Evolutionary conservation across 179 eudicot genomes (phyloP).

Genomic region (Silene vulgaris): DNA sequence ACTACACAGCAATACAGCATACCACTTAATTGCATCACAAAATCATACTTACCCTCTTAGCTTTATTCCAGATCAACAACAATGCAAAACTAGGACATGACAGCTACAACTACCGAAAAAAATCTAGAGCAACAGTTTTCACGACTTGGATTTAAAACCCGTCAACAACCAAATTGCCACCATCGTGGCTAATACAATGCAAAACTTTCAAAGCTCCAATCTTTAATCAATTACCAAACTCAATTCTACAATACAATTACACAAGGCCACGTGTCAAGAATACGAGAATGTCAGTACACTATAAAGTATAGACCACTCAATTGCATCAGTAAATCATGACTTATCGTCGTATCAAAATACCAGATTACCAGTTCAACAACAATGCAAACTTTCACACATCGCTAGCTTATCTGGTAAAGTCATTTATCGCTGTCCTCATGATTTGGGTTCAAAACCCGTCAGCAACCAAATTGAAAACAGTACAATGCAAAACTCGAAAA

Average conservation of each 20-base stretch:
- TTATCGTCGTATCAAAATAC: no score
- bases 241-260: neutral
- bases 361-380: no score
- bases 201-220: no score
- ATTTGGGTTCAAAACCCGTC: neutral
- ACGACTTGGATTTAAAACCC: neutral
- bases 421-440: neutral
- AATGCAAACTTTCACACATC: no score
- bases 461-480: neutral
- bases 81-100: no score
- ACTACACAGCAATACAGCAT: neutral
- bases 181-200: neutral
- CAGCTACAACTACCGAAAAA: no score
- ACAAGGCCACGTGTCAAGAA: neutral
- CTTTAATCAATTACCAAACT: neutral
- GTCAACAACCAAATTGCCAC: neutral
- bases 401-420: no score
- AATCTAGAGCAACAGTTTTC: no score
- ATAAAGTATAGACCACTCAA: neutral
- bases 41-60: neutral
- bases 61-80: no score
- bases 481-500: no score
- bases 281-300: neutral
- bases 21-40: conserved; percentile 3
- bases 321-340: neutral